Percentiles rank a stretch among this genome's conserved stretches.
These are phyloP conservation scores for Neopestalotiopsis rosae DNA, from an alignment of 2,329 filamentous ascomycete genomes.

Conservation along the genomic window DNA sequence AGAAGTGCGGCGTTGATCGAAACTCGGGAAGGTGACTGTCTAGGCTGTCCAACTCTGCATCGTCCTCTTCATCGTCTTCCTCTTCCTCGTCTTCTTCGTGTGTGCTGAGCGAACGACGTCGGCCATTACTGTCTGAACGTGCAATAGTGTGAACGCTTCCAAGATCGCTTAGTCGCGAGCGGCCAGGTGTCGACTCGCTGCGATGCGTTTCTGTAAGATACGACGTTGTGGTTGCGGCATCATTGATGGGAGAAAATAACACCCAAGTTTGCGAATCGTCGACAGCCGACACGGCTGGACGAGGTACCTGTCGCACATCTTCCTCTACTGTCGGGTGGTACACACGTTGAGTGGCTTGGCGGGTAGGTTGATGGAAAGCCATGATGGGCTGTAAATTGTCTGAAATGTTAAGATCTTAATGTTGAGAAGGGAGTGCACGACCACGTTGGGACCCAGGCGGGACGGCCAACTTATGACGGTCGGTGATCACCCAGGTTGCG, in stretches of 20 bases:
- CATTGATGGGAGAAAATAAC: slow-evolving; percentile 81
- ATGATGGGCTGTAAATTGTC: slow-evolving; percentile 38
- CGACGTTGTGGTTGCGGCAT: slow-evolving; percentile 63
- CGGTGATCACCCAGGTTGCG: background rate
- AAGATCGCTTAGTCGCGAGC: slow-evolving; percentile 79
- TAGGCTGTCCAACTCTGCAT: slow-evolving; percentile 86
- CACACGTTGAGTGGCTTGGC: slow-evolving; percentile 56
- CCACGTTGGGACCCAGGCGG: slow-evolving; percentile 8
- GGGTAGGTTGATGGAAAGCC: slow-evolving; percentile 66
- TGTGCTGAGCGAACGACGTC: slow-evolving; percentile 37
- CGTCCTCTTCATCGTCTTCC: slow-evolving; percentile 62
- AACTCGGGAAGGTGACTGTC: slow-evolving; percentile 93
- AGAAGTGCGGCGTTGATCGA: slow-evolving; percentile 62
- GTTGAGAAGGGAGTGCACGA: background rate
- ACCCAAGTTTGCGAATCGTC: slow-evolving; percentile 94
- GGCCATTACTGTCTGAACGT: slow-evolving; percentile 54
- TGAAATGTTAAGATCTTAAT: background rate
- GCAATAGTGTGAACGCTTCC: slow-evolving; percentile 76
- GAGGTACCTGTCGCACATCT: slow-evolving; percentile 41
- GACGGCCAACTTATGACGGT: slow-evolving; percentile 11
- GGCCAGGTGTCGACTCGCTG: slow-evolving; percentile 68
- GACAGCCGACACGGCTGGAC: slow-evolving; percentile 43
- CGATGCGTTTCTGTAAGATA: slow-evolving; percentile 72
- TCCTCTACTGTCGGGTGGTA: slow-evolving; percentile 45
- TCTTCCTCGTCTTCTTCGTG: slow-evolving; percentile 49